Evolutionary conservation across 306 rosid species (phyloP), one percentile per base, ranked within the genome.

Genomic region (Cucurbita moschata): DNA sequence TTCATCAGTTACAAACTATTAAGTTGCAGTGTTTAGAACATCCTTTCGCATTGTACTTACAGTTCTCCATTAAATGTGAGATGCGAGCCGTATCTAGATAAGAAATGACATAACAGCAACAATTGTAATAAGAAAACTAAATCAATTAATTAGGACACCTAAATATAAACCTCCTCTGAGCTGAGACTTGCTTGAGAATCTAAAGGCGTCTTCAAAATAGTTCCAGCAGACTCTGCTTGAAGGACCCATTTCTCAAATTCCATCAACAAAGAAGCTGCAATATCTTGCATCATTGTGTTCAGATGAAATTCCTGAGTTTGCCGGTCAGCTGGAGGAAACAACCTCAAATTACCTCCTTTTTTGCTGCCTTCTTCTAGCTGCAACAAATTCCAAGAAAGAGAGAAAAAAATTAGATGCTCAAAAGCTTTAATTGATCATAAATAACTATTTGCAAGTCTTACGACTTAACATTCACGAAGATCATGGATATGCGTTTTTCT

Each of bases 91-190:
- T 18, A 16, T 42, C 73, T 1, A 10, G 52, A 57, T 38, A 67
- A 46, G 39, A 46, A 26, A 47, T 10, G 18, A 10, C 18, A 13
- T 69, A 5, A 10, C 50, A 30, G 8, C 60, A 35, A 35, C 53
- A 10, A 38, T 6, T 7, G 35, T 50, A 55, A 66, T 14, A 6
- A 43, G 54, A 50, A 55, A 50, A 66, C 61, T 23, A 58, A 74
- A 46, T 54, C 76, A 78, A 68, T 74, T 81, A 78, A 78, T 81
- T 82, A 85, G 89, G 90, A 94, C 92, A 91, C 99, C 99, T 91
- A 94, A 88, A 94, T 87, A 87, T 94, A 92, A 89, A 94, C 97
- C 99, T 94, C 97, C 97, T 94, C 99, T 89, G 99, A 94, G 91
- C 91, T 91, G 90, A 94, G 97, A 94, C 96, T 91, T 49, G 99